Evolutionary conservation across 306 rosid genomes (phyloP).

Genomic region (Argentina anserina): DNA sequence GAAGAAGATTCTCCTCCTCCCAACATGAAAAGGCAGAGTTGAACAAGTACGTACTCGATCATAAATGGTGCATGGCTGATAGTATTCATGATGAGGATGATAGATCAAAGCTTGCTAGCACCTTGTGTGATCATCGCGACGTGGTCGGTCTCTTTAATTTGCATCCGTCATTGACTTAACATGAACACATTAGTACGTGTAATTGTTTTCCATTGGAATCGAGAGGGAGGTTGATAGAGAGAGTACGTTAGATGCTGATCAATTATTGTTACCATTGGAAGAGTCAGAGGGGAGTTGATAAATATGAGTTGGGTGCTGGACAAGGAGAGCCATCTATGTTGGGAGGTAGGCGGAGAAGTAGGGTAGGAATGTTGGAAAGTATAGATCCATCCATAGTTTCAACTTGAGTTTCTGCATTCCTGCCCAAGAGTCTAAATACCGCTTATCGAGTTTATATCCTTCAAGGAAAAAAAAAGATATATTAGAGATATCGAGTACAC

Average conservation of each 20-base stretch:
- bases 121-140: background rate
- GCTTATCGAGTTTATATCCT: no score
- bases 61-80: background rate
- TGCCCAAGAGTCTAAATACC: no score
- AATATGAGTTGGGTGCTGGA: slow-evolving; percentile 6
- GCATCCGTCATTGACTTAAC: background rate
- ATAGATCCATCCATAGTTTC: background rate
- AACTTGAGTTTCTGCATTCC: background rate
- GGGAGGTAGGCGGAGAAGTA: slow-evolving; percentile 23
- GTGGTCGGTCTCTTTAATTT: background rate
- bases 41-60: background rate
- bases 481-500: no score
- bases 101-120: background rate
- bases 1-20: background rate
- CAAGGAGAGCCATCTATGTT: slow-evolving; percentile 30
- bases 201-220: background rate
- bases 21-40: background rate
- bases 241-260: background rate
- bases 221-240: background rate
- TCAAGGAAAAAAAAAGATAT: no score
- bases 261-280: background rate
- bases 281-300: background rate
- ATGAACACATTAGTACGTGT: background rate
- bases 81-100: background rate
- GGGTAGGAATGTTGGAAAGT: slow-evolving; percentile 18